Evolutionary conservation across 192 early-diverging fungal genomes (phyloP), one percentile per base, ranked within the genome.

Genomic region (Coemansia sp.): DNA sequence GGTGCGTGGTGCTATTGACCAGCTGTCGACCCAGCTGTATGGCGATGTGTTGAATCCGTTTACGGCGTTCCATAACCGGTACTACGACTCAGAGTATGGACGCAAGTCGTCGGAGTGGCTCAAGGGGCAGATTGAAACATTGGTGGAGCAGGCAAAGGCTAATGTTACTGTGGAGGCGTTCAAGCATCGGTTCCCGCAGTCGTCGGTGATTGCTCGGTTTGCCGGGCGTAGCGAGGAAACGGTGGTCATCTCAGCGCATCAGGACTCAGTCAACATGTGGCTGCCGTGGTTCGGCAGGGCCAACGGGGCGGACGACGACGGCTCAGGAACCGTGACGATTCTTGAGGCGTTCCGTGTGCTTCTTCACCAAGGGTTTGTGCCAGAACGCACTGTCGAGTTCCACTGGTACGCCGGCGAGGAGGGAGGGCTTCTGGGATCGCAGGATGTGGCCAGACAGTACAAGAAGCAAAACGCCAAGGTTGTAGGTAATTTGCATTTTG

Each of bases 371-470:
- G 89, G 84, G 0, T 91, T 94, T 66, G 77, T 75, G 22, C 94
- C 93, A 17, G 56, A 79, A 7, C 72, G 87, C 61, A 86, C 93
- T n/a, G 91, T 99, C 36, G 95, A 97, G 71, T 97, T 97, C 85
- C 95, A 97, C 84, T 98, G 92, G 91, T 94, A 96, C 72, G 87
- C 91, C 55, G 95, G 85, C 60, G 92, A 97, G 82, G 94, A 95
- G 78, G 92, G 84, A 64, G 94, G 93, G 34, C 83, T 99, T 16
- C 83, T 96, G 61, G 95, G 96, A 16, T 92, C 90, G 30, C 94
- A 95, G 83, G 91, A 85, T 60, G 86, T 96, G 59, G 90, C 92
- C 14, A 56, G 80, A 34, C 69, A 85, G 31, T 96, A 95, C 78
- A 75, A 84, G 61, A 60, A 80, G 16, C 71, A 77, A n/a, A 72